These are phyloP conservation scores for Tuber aestivum DNA, from an alignment of 495 filamentous ascomycete species.

Conservation along the genomic window DNA sequence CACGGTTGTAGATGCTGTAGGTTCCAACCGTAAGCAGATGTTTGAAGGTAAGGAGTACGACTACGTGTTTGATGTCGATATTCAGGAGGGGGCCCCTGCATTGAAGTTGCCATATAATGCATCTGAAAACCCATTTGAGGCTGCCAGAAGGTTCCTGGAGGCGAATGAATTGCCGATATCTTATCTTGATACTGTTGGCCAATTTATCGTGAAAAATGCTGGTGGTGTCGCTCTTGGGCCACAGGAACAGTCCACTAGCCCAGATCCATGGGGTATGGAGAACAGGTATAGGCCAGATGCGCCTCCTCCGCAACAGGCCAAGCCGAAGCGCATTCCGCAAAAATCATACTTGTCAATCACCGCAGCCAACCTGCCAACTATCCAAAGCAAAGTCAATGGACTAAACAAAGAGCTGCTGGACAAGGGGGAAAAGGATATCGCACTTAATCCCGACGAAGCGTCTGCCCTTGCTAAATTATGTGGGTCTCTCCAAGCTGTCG, in stretches of 20 bases:
- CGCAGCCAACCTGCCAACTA: constrained; percentile 56
- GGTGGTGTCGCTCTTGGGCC: constrained; percentile 74
- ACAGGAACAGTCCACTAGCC: constrained; percentile 44
- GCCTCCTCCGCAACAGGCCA: constrained; percentile 43
- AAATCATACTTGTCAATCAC: constrained; percentile 73
- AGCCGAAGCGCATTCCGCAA: constrained; percentile 67
- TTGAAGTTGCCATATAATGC: constrained; percentile 91
- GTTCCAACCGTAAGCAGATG: constrained; percentile 57
- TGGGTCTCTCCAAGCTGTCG: constrained; percentile 52
- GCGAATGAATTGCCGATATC: constrained; percentile 85
- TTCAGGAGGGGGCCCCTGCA: constrained; percentile 89
- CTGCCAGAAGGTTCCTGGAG: constrained; percentile 82
- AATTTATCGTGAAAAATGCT: constrained; percentile 87
- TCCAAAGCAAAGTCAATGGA: constrained; percentile 67
- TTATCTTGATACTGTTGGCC: constrained; percentile 88
- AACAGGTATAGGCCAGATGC: constrained; percentile 67
- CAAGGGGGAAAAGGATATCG: constrained; percentile 64
- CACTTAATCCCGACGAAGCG: constrained; percentile 66
- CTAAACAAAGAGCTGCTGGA: constrained; percentile 62
- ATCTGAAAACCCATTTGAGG: constrained; percentile 86
- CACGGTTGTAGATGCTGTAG: constrained; percentile 84
- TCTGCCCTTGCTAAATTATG: constrained; percentile 53
- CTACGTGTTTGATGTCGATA: constrained; percentile 96
- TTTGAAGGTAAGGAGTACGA: constrained; percentile 88
- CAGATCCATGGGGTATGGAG: constrained; percentile 73